These are phyloP conservation scores for Dunaliella primolecta DNA, from an alignment of 139 green algal genomes.

Conservation along the genomic window DNA sequence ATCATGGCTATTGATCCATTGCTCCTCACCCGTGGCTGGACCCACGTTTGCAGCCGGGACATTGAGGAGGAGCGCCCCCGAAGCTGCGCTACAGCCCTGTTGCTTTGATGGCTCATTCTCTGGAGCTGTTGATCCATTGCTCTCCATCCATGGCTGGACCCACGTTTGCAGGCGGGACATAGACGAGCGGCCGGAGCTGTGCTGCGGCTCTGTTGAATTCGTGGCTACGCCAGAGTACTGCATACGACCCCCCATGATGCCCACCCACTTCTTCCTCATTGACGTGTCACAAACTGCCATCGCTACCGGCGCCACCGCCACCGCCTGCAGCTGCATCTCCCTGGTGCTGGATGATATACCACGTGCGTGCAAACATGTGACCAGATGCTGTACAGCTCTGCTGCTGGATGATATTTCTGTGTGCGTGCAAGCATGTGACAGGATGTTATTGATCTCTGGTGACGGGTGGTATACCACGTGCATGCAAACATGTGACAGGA, in stretches of 20 bases:
- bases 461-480: neutral
- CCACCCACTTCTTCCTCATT: slow-evolving; percentile 83
- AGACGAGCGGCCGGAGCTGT: slow-evolving; percentile 72
- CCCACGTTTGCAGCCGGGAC: too few relatives aligned
- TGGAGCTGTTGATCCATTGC: too few relatives aligned
- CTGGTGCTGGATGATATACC: slow-evolving; percentile 64
- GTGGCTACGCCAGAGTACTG: slow-evolving; percentile 40
- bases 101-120: too few relatives aligned
- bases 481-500: neutral
- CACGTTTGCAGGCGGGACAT: slow-evolving; percentile 51
- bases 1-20: too few relatives aligned
- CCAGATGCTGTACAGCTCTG: neutral
- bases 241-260: slow-evolving; percentile 73
- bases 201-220: slow-evolving; percentile 71
- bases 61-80: too few relatives aligned
- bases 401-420: neutral
- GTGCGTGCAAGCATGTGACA: neutral
- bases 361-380: slow-evolving; percentile 36
- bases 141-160: too few relatives aligned
- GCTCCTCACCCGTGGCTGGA: too few relatives aligned
- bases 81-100: too few relatives aligned
- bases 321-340: slow-evolving; percentile 61
- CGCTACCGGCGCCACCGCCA: slow-evolving; percentile 57
- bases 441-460: neutral
- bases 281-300: slow-evolving; percentile 69